Base-by-base conservation (phyloP, 352 stramenopile genomes). In the Blastocystis sp. region DNA sequence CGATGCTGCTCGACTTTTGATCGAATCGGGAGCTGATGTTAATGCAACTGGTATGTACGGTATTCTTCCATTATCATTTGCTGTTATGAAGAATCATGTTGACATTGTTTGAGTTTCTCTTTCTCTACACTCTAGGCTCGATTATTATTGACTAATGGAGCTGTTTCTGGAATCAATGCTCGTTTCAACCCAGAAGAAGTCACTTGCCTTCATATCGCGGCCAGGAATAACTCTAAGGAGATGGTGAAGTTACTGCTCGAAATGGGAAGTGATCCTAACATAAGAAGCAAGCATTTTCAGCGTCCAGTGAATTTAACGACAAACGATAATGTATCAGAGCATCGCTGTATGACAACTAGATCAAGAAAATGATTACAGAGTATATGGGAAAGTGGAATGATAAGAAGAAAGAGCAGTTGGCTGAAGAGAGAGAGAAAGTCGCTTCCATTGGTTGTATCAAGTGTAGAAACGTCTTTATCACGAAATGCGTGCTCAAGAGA, bases 51-150 rank as follows among this genome's bases (percentile, higher is more conserved):
- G 45, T 9, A 54, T 59, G 53, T 50, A 87, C 34, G 50, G 68
- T 39, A 23, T 76, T 13, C 34, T 3, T 37, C 76, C 76, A 23
- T 45, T 87, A 15, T 39, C 34, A 61, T 87, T 87, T 59, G 76
- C 76, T 77, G 76, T 87, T 8, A 73, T 76, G 63, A 87, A 87
- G 39, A 76, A 76, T 43, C 45, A 87, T 26, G 43, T 87, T 41
- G 76, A 68, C 50, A 87, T 87, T 62, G 70, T 80, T n/a, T 11
- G 18, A 15, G 3, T 47, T 43, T 13, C 64, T 61, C 7, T 11
- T 20, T 79, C 6, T 9, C 18, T 50, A 26, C 45, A 18, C 9
- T 20, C 7, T 62, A 80, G 76, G 76, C 76, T 39, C 50, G 55
- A 13, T 43, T 87, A 20, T 39, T 87, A n/a, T 26, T 87, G 2